Base-by-base conservation (phyloP, 1,284 basidiomycete species). In the Ustilago curta region DNA sequence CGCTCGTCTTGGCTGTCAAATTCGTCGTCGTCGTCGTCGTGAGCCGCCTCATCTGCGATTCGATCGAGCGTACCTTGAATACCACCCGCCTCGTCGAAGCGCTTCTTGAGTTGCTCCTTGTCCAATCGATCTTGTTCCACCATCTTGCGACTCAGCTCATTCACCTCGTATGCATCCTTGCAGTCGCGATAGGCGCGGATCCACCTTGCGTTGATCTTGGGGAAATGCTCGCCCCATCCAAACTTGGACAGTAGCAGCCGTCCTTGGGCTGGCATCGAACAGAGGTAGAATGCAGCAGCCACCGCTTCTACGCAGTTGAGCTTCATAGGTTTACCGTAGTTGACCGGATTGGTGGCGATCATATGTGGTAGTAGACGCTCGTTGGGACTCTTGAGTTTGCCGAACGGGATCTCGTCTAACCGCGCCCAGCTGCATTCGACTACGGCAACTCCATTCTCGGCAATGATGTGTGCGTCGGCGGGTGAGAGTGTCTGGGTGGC, bases 341-440 rank as follows among this genome's bases (percentile, higher is more conserved):
- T 83, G 54, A 83, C 80, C 8, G 82, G 82, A 35, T 83, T 83
- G 23, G 82, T 79, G 9, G 82, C 82, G 55, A 83, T 81, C 69
- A 83, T 75, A 51, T 80, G 78, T 4, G 82, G 81, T 5, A 83
- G 82, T 39, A 98, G 86, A 12, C 96, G 89, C 87, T 99, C 96
- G 80, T 97, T 89, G 0, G 95, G 94, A 74, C 93, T 93, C 21
- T 93, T 90, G 79, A 98, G 96, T 86, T 97, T 97, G 57, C 89
- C 88, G 84, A 97, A 99, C 0, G 96, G 96, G 2, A 98, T 91
- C 73, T 98, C 95, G 58, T 95, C 93, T 8, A 98, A 86, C 21
- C 95, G 88, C 2, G 96, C 96, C 96, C 96, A 99, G 4, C 93
- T 95, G 85, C 95, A 97, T 84, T 99, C 96, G 2, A 99, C 94